phyloP scores from a whole-genome alignment of 495 filamentous ascomycete species.

The Penicillium silybi region DNA sequence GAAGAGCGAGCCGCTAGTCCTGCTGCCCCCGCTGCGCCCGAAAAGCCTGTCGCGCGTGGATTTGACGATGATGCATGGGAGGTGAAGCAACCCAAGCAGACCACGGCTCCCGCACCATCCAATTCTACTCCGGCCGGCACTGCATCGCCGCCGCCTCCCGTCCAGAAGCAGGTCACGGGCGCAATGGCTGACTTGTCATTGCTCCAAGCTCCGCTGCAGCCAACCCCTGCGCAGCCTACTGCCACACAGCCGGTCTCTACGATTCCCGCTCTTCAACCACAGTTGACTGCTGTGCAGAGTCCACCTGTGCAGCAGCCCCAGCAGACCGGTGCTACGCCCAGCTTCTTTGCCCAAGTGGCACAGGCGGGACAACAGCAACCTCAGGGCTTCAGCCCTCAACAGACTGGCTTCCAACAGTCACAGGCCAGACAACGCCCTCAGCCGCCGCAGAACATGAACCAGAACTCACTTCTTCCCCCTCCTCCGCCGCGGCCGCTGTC shows the following conservation, averaged over 20 bases:
- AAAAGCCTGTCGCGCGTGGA: conserved; percentile 52
- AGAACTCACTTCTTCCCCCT: conserved; percentile 69
- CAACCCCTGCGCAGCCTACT: conserved; percentile 56
- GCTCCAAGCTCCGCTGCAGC: conserved; percentile 70
- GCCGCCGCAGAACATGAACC: conserved; percentile 59
- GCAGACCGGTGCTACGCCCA: conserved; percentile 45
- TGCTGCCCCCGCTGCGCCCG: conserved; percentile 37
- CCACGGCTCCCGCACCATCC: conserved; percentile 27
- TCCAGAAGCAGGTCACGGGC: conserved; percentile 57
- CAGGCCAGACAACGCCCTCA: conserved; percentile 68
- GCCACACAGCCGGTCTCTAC: conserved; percentile 24
- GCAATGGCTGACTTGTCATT: conserved; percentile 77
- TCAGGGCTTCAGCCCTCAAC: conserved; percentile 32
- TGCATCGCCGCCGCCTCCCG: conserved; percentile 35
- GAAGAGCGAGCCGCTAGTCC: conserved; percentile 41
- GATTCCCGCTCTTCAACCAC: conserved; percentile 35
- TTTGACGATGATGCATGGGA: conserved; percentile 99
- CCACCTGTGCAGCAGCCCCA: conserved; percentile 54
- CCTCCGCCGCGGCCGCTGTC: conserved; percentile 82
- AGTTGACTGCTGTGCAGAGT: conserved; percentile 43
- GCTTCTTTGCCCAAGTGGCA: conserved; percentile 50
- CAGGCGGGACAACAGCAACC: conserved; percentile 42
- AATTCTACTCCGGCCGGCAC: conserved; percentile 29
- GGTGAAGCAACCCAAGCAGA: conserved; percentile 81
- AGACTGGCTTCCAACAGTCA: conserved; percentile 44